Base-by-base conservation (phyloP, 352 stramenopile genomes). In the Saprolegnia parasitica region DNA sequence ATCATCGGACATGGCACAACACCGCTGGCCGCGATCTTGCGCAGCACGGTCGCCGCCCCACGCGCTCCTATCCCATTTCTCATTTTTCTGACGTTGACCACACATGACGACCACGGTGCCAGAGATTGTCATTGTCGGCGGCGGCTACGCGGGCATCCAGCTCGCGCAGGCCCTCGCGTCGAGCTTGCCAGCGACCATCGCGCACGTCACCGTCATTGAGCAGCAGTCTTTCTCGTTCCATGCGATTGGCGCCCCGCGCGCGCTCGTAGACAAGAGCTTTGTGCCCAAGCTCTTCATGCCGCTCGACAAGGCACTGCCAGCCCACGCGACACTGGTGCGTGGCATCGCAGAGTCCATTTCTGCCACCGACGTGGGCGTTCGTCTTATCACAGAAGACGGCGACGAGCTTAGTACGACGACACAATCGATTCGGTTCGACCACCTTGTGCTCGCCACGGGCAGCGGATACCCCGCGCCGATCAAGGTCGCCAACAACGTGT, bases 211-310 rank as follows among this genome's bases (percentile, higher is more conserved):
- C 1, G 13, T 84, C 18, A 46, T 84, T 2, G 78, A 84, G 54
- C 79, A 81, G 58, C 78, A 70, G n/a, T 58, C 72, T 26, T 79
- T 72, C 65, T 78, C 68, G 20, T 83, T 76, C 54, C 76, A 84
- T 58, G 72, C 62, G 20, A 67, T 84, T 11, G 75, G 71, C 5
- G 68, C 73, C 1, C 78, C 77, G 8, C 76, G 78, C 6, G 76
- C 73, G 0, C 81, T 73, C 21, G 78, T 84, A 0, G 75, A 83
- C 26, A 47, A 72, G 24, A 62, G 39, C 21, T 82, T 73, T 56
- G 62, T 68, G 3, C 45, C 55, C 32, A 80, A 78, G 57, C 68
- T 83, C 49, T 83, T 79, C 57, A 74, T 83, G 29, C 73, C 76
- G 21, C 75, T 79, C 45, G 68, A 74, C 24, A 68, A 80, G 29